A percentile compares a stretch with the other conserved stretches of the same genome.
Conservation (phyloP, 2,329 filamentous ascomycete species). For the Colletotrichum cordylinicola region DNA sequence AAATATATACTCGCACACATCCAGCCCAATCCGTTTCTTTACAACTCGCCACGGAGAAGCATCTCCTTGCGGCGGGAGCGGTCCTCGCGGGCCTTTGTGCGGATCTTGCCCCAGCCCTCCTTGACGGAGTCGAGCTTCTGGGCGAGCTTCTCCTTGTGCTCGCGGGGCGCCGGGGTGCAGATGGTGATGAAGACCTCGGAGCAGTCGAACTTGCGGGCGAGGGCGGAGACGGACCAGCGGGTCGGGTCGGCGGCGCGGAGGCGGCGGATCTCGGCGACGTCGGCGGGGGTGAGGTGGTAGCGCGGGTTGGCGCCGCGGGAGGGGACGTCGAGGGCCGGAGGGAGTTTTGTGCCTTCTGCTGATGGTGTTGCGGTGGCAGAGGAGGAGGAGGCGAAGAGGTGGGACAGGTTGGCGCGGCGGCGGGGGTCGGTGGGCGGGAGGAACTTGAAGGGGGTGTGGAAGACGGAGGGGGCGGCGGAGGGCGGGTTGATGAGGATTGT, state of each 20-base stretch:
- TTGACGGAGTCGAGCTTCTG: constrained; percentile 53
- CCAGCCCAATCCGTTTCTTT: constrained; percentile 16
- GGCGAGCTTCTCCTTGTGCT: constrained; percentile 53
- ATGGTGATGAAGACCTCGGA: constrained; percentile 58
- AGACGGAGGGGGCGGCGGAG: constrained; percentile 54
- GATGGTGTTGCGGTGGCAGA: constrained; percentile 14
- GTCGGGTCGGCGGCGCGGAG: constrained; percentile 59
- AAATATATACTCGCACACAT: background rate
- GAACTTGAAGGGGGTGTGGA: constrained; percentile 72
- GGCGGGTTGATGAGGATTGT: constrained; percentile 57
- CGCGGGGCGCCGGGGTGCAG: constrained; percentile 54
- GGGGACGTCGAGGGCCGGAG: constrained; percentile 33
- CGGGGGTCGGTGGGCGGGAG: constrained; percentile 63
- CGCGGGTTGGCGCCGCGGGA: constrained; percentile 34
- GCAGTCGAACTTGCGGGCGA: constrained; percentile 55
- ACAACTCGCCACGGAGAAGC: constrained; percentile 58
- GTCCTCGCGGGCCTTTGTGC: constrained; percentile 60
- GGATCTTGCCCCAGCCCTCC: constrained; percentile 63
- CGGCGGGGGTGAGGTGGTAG: constrained; percentile 59
- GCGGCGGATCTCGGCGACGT: constrained; percentile 65
- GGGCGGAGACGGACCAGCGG: constrained; percentile 57
- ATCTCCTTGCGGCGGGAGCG: constrained; percentile 57
- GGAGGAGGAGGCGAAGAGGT: constrained; percentile 43
- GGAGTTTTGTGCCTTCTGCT: constrained; percentile 25
- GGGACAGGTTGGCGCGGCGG: constrained; percentile 52